phyloP scores from a whole-genome alignment of 345 rosid species.

The Citrus unshiu region DNA sequence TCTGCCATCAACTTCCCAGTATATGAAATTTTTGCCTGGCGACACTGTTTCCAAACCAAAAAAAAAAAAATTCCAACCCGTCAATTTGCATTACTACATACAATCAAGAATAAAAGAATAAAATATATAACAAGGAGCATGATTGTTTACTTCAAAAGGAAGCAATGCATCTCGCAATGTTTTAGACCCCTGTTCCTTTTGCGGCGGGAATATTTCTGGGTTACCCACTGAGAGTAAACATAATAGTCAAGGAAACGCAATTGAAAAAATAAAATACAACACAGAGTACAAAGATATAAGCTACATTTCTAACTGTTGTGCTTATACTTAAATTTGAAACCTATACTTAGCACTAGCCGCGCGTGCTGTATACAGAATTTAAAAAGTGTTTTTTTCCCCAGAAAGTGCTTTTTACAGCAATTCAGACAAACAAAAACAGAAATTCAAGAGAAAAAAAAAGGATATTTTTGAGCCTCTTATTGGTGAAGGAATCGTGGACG shows the following conservation, averaged over 20 bases:
- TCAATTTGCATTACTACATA: not conserved
- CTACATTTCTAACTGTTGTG: not conserved
- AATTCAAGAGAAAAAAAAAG: constrained; percentile 23
- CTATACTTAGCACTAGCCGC: too few species aligned
- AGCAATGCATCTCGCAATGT: constrained; percentile 36
- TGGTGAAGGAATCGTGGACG: constrained; percentile 40
- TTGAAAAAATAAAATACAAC: not conserved
- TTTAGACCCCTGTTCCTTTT: constrained; percentile 46
- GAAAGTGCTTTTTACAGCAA: too few species aligned
- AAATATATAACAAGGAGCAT: not conserved
- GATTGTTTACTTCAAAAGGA: constrained; percentile 66
- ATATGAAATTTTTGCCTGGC: constrained; percentile 84
- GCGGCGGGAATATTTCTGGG: constrained; percentile 55
- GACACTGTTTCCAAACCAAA: constrained; percentile 48
- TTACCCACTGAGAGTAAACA: constrained; percentile 52
- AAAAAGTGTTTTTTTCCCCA: not conserved
- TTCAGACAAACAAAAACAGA: not conserved
- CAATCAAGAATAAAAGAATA: not conserved
- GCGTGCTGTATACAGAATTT: not conserved
- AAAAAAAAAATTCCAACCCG: not conserved
- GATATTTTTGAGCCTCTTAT: constrained; percentile 61
- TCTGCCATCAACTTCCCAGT: constrained; percentile 60
- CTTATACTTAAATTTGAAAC: not conserved
- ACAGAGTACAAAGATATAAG: not conserved
- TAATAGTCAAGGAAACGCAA: constrained; percentile 42